Percentiles rank a stretch among this genome's conserved stretches.
Evolutionary conservation across 148 eudicot genomes (phyloP).

Genomic region (Gaultheria prostrata): DNA sequence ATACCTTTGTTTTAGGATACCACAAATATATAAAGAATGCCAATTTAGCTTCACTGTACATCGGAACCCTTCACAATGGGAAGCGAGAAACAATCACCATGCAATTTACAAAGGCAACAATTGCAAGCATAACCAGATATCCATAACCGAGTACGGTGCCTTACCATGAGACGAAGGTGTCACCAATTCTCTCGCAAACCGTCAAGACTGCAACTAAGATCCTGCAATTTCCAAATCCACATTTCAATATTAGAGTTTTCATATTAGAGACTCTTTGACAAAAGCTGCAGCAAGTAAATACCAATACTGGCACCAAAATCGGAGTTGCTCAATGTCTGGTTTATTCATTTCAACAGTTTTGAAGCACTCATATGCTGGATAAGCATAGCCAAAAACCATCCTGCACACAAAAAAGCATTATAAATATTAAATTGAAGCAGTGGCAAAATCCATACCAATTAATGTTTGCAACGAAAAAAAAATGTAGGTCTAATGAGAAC

Average conservation of each 20-base stretch:
- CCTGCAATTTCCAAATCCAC: slow-evolving; percentile 43
- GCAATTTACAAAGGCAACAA: slow-evolving; percentile 3
- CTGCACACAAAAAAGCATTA: slow-evolving; percentile 35
- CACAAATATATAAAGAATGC: slow-evolving; percentile 82
- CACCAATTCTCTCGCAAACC: slow-evolving; percentile 77
- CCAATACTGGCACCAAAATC: slow-evolving; percentile 99
- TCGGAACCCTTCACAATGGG: slow-evolving; percentile 70
- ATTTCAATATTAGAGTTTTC: background rate
- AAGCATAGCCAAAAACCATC: slow-evolving; percentile 87
- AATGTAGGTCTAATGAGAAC: slow-evolving; percentile 20
- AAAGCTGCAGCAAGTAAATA: slow-evolving; percentile 22
- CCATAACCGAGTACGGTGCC: background rate
- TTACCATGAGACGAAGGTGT: slow-evolving; percentile 88
- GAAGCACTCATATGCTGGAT: slow-evolving; percentile 92
- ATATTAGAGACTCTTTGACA: background rate
- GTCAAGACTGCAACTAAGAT: slow-evolving; percentile 80
- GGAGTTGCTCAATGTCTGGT: slow-evolving; percentile 86
- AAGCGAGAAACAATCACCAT: slow-evolving; percentile 12
- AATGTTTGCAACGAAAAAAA: background rate
- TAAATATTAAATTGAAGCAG: background rate
- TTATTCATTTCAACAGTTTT: slow-evolving; percentile 86
- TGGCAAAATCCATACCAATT: background rate
- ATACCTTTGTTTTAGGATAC: slow-evolving; percentile 86
- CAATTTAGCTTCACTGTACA: slow-evolving; percentile 97
- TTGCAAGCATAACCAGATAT: background rate